Percentiles rank a stretch among this genome's conserved stretches.
phyloP scores from a whole-genome alignment of 306 rosid genomes.

The Medicago truncatula region MtrunA17r5.0-ANR NC_053045.1:51690001-51690500 shows the following conservation, averaged over 20 bases:
- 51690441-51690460: neutral
- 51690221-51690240: constrained; percentile 39
- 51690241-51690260: constrained; percentile 40
- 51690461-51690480: neutral
- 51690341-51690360: constrained; percentile 13
- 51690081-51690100: constrained; percentile 59
- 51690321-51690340: constrained; percentile 31
- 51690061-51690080: constrained; percentile 70
- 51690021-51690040: constrained; percentile 65
- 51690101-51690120: constrained; percentile 47
- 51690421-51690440: neutral
- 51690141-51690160: neutral
- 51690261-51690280: constrained; percentile 32
- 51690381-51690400: neutral
- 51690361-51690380: neutral
- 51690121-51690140: constrained; percentile 42
- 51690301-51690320: constrained; percentile 52
- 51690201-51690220: constrained; percentile 40
- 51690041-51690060: constrained; percentile 64
- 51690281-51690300: constrained; percentile 36
- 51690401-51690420: neutral
- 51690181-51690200: constrained; percentile 29
- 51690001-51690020: constrained; percentile 58
- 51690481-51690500: neutral
- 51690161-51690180: constrained; percentile 17